A percentile compares a stretch with the other conserved stretches of the same genome.
Conservation (phyloP, 2,329 filamentous ascomycete genomes). For the Xylaria hypoxylon region DNA sequence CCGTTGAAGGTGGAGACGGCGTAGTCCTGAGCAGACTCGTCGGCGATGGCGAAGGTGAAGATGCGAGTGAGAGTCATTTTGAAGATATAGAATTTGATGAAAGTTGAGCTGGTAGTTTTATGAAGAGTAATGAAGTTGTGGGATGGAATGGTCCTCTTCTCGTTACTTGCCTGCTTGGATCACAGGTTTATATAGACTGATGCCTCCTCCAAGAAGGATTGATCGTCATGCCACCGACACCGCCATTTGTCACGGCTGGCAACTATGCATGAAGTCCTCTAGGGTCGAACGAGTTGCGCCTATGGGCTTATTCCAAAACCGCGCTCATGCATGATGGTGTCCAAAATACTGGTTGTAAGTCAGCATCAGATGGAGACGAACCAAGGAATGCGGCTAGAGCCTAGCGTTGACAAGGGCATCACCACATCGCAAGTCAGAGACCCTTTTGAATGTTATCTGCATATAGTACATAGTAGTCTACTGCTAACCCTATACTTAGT, state of each 20-base stretch:
- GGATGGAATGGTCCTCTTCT: constrained; percentile 25
- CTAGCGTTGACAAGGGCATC: constrained; percentile 33
- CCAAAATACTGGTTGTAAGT: constrained; percentile 25
- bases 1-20: constrained; percentile 35
- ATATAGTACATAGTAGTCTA: no score
- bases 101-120: constrained; percentile 9
- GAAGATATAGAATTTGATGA: constrained; percentile 14
- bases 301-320: constrained; percentile 36
- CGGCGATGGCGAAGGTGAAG: constrained; percentile 36
- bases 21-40: constrained; percentile 32
- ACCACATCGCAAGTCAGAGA: neutral
- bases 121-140: constrained; percentile 26
- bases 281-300: constrained; percentile 20
- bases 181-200: constrained; percentile 38
- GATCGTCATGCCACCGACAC: constrained; percentile 35
- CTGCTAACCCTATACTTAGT: neutral
- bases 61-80: constrained; percentile 39
- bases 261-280: constrained; percentile 28
- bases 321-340: constrained; percentile 28
- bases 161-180: neutral
- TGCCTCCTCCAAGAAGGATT: constrained; percentile 23
- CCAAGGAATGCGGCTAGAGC: constrained; percentile 26
- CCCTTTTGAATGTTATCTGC: constrained; percentile 14
- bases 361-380: constrained; percentile 34
- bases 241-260: constrained; percentile 36